phyloP scores from a whole-genome alignment of 768 basidiomycete species.

The Inosperma sp. region DNA sequence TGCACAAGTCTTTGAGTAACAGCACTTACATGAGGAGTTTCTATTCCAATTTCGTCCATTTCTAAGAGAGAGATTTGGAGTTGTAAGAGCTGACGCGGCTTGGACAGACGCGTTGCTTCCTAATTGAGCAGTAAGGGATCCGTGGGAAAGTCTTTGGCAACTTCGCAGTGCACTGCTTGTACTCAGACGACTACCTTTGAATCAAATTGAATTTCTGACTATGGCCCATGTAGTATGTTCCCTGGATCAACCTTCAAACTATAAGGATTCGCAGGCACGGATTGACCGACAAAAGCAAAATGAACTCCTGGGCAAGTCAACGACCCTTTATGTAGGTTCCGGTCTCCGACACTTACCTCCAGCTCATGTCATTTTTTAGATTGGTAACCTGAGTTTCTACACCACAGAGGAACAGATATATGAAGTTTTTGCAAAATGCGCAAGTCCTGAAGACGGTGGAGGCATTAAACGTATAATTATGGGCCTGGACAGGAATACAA shows the following conservation, averaged over 20 bases:
- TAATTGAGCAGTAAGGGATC: constrained; percentile 24
- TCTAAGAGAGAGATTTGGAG: constrained; percentile 21
- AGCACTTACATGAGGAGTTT: constrained; percentile 68
- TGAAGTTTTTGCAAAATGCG: constrained; percentile 88
- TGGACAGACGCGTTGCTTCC: constrained; percentile 35
- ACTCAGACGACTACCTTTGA: not conserved
- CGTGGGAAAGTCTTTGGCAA: constrained; percentile 33
- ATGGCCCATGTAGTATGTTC: constrained; percentile 85
- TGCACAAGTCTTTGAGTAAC: not conserved
- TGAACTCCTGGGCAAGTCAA: constrained; percentile 76
- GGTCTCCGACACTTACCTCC: constrained; percentile 9
- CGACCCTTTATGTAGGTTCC: constrained; percentile 82
- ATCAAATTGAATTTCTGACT: constrained; percentile 11
- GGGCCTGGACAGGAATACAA: constrained; percentile 87
- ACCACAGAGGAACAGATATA: constrained; percentile 97
- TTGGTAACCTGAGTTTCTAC: constrained; percentile 91
- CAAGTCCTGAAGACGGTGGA: constrained; percentile 79
- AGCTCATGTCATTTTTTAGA: constrained; percentile 37
- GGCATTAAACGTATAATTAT: constrained; percentile 94
- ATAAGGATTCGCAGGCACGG: constrained; percentile 88
- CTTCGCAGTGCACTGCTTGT: not conserved
- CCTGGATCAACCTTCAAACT: constrained; percentile 93
- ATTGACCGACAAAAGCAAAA: constrained; percentile 76
- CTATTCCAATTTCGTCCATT: constrained; percentile 92
- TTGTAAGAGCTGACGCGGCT: constrained; percentile 46